phyloP scores from a whole-genome alignment of 768 basidiomycete genomes.

The Boletus sp. region DNA sequence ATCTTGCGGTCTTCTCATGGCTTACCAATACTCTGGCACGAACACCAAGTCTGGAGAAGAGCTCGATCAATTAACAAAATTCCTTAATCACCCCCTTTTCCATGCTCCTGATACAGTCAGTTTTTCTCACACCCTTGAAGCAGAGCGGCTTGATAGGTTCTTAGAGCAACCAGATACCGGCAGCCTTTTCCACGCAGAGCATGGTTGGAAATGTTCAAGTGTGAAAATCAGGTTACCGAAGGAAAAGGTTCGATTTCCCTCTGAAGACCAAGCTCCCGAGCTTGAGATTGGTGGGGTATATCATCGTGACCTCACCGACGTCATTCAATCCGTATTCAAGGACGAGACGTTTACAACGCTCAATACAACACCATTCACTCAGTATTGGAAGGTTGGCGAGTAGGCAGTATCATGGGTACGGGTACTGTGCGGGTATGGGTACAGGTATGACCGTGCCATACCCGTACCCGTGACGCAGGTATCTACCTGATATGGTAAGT shows the following conservation, averaged over 20 bases:
- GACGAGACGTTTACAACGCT: not conserved
- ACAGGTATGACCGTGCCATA: no score
- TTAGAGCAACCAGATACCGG: not conserved
- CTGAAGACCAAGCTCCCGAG: not conserved
- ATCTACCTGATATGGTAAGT: no score
- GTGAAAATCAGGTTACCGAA: constrained; percentile 4
- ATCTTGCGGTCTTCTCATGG: constrained; percentile 25
- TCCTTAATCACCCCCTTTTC: constrained; percentile 23
- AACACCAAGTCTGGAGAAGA: constrained; percentile 26
- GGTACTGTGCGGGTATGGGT: no score
- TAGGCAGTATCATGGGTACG: no score
- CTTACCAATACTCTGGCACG: constrained; percentile 31
- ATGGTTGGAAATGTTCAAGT: constrained; percentile 2
- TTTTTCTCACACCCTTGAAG: not conserved
- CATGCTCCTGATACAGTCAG: not conserved
- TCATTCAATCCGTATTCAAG: not conserved
- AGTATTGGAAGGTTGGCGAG: not conserved
- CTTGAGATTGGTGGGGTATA: not conserved
- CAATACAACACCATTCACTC: not conserved
- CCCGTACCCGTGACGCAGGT: no score
- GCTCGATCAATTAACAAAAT: constrained; percentile 25
- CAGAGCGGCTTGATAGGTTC: not conserved
- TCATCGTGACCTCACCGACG: not conserved
- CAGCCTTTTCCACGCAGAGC: not conserved
- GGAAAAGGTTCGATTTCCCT: not conserved